Evolutionary conservation across 164 flowering plant species (phyloP), one percentile per base, ranked within the genome.

Genomic region (Tetracentron sinense): DNA sequence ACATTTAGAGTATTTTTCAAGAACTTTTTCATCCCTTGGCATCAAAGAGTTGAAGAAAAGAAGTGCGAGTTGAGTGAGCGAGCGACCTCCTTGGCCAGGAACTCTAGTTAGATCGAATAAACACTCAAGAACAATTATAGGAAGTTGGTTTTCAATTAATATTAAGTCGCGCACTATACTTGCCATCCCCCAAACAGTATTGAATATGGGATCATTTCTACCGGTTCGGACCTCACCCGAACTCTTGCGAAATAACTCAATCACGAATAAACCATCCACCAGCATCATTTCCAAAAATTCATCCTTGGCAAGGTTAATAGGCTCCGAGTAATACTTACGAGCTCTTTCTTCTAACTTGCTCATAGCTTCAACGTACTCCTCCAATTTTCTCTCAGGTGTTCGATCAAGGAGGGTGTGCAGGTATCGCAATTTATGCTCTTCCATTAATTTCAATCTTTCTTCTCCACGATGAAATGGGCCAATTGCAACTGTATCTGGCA

Each of bases 111-210:
- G 47, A 8, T 72, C 78, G 5, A 81, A 64, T 0, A 83, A 58
- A 12, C 64, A 56, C 54, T 75, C 70, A 5, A 83, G 72, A 11
- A 83, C 61, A 42, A 79, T 73, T 1, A 80, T 67, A 4, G 87
- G 84, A 8, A 81, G 29, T 65, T 85, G 90, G 50, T 85, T 85
- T 63, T 83, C 90, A 29, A 85, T 76, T 73, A 85, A 68, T 30
- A 85, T 71, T 74, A 83, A 58, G 66, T 85, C 90, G 23, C 79
- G 57, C 30, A 71, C 77, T 38, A 83, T 69, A 1, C 77, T 75
- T 38, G 74, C 75, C 78, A 77, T 78, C 3, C 77, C 63, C 30
- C 82, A 81, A 4, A 74, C 74, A 61, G n/a, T n/a, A n/a, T n/a
- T n/a, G n/a, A n/a, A n/a, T n/a, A n/a, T n/a, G n/a, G n/a, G n/a